Base-by-base conservation (phyloP, 176 grass and related monocot species). In the Leersia perrieri region DNA sequence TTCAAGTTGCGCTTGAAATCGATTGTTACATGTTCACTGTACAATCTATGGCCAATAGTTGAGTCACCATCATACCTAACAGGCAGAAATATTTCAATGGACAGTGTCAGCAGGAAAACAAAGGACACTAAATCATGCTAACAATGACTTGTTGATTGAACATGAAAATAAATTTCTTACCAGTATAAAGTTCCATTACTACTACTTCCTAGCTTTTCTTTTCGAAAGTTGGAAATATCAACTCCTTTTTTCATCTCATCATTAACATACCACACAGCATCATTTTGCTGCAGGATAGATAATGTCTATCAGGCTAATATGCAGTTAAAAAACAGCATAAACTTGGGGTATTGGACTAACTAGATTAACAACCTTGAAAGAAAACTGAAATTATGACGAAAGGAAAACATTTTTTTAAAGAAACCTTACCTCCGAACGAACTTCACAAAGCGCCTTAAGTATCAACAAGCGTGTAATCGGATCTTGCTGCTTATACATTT, bases 391-490 rank as follows among this genome's bases (percentile, higher is more conserved):
- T 22, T 66, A 23, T 30, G 39, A 77, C 23, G 23, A 77, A 74
- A 1, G 45, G 6, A 58, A 68, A 77, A 23, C 29, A 40, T 29
- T 15, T 22, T 32, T 75, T 60, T 14, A 66, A 5, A 72, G 31
- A 47, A 75, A 8, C 12, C 63, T 69, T 91, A 98, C 95, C 82
- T 98, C 92, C 29, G 78, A 87, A 55, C 92, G 90, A 77, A 98
- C 90, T 84, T 98, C 95, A 81, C 95, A 98, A 5, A 98, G 70
- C 1, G 95, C 95, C 89, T 95, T 98, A 31, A 98, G 81, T 74
- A 98, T 88, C 68, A 91, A 53, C 84, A 98, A 79, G 62, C 95
- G 90, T 27, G 68, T 83, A 32, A 86, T 60, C 66, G 92, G 92
- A 89, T 93, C 83, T 73, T 84, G 88, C 70, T 93, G 60, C 70